Evolutionary conservation across 805 yeast genomes (phyloP).

Genomic region (Groenewaldozyma salmanticensis): DNA sequence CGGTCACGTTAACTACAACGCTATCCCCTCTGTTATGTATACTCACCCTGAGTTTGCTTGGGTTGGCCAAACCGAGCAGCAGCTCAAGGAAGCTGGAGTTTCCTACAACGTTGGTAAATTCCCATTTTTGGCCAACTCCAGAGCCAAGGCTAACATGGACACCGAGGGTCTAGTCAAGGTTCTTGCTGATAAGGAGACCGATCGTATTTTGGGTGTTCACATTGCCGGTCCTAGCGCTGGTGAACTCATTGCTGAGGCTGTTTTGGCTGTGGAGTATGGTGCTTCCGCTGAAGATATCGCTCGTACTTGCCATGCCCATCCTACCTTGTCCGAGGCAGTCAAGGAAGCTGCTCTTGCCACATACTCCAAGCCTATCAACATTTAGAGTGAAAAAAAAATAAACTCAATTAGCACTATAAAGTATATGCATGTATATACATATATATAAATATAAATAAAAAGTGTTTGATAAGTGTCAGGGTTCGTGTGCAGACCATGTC

Average conservation of each 20-base stretch:
- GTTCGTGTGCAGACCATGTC: too few species aligned
- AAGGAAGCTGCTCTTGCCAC: constrained; percentile 96
- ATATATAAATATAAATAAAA: too few species aligned
- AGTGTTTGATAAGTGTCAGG: too few species aligned
- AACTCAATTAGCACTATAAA: neutral
- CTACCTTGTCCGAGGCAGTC: constrained; percentile 95
- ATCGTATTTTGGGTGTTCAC: constrained; percentile 92
- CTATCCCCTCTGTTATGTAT: constrained; percentile 98
- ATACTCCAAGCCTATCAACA: constrained; percentile 85
- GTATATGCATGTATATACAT: constrained; percentile 1
- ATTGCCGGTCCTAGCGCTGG: constrained; percentile 98
- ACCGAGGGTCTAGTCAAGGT: constrained; percentile 97
- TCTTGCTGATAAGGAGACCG: constrained; percentile 93
- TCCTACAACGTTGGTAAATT: constrained; percentile 91
- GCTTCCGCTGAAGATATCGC: constrained; percentile 97
- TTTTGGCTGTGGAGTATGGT: constrained; percentile 96
- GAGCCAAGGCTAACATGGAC: constrained; percentile 97
- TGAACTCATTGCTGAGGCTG: constrained; percentile 99
- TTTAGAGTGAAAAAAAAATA: constrained; percentile 29
- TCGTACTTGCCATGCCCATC: constrained; percentile 98
- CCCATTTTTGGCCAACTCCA: constrained; percentile 98
- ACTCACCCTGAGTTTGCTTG: constrained; percentile 99
- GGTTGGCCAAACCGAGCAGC: constrained; percentile 96
- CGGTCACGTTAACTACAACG: constrained; percentile 97
- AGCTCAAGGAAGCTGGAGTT: constrained; percentile 86